Evolutionary conservation across 148 eudicot species (phyloP).

Genomic region (Silene latifolia): DNA sequence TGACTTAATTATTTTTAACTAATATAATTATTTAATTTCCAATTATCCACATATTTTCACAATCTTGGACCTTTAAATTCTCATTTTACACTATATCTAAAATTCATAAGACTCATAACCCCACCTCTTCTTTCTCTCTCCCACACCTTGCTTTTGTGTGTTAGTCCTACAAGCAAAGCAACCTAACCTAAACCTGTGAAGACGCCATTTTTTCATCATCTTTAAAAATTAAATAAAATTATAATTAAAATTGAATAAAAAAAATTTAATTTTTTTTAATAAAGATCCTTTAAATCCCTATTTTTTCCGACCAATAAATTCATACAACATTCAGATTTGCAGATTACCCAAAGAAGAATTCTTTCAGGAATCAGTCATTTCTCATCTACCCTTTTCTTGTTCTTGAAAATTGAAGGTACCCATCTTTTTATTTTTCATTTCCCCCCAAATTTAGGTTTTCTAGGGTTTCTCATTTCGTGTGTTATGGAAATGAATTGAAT

Average conservation of each 20-base stretch:
- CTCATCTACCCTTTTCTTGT: constrained; percentile 21
- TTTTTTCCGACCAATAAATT: constrained; percentile 16
- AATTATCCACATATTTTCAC: not conserved
- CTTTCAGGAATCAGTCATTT: constrained; percentile 12
- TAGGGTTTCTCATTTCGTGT: constrained; percentile 18
- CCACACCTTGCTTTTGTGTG: constrained; percentile 13
- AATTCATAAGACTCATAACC: not conserved
- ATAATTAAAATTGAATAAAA: not conserved
- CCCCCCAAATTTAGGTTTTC: not conserved
- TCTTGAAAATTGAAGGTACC: constrained; percentile 27
- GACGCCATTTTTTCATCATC: constrained; percentile 19
- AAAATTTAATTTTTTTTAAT: no score
- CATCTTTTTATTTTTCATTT: constrained; percentile 17
- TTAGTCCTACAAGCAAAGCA: constrained; percentile 31
- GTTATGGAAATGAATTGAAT: not conserved
- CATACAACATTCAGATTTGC: constrained; percentile 29
- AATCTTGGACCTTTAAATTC: not conserved
- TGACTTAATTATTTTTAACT: no score
- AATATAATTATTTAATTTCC: not conserved
- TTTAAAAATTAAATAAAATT: not conserved
- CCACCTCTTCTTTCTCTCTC: constrained; percentile 10
- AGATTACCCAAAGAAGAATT: constrained; percentile 11
- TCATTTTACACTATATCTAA: not conserved
- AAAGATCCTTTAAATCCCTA: not conserved
- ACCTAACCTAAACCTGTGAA: constrained; percentile 38